Percentiles rank a stretch among this genome's conserved stretches.
Conservation (phyloP, 2,329 filamentous ascomycete species). For the Talaromyces funiculosus region DNA sequence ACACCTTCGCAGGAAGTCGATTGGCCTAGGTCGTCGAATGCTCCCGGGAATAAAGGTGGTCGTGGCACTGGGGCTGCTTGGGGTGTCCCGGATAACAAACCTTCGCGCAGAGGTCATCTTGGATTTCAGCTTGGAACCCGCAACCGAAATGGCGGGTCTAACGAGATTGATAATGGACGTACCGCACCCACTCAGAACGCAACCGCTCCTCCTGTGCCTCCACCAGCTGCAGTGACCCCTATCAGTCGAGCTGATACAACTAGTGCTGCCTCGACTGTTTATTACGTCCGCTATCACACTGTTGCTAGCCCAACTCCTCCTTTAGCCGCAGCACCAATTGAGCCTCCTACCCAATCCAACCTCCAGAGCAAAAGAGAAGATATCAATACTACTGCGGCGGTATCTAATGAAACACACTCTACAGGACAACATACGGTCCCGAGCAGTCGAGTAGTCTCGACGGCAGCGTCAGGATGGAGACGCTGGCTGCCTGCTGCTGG, state of each 20-base stretch:
- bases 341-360: slow-evolving; percentile 18
- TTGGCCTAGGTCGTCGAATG: slow-evolving; percentile 36
- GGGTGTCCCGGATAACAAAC: slow-evolving; percentile 32
- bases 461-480: neutral
- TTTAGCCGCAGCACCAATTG: slow-evolving; percentile 19
- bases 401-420: neutral
- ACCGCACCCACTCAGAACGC: slow-evolving; percentile 12
- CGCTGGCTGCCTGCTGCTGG: slow-evolving; percentile 50
- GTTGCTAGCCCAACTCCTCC: slow-evolving; percentile 45
- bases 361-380: slow-evolving; percentile 20
- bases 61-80: slow-evolving; percentile 34
- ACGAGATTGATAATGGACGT: slow-evolving; percentile 15
- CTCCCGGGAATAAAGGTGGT: slow-evolving; percentile 28
- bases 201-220: slow-evolving; percentile 33
- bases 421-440: neutral
- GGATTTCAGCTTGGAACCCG: slow-evolving; percentile 23
- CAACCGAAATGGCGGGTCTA: slow-evolving; percentile 16
- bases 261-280: slow-evolving; percentile 59
- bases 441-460: neutral
- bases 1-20: slow-evolving; percentile 54
- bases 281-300: slow-evolving; percentile 58
- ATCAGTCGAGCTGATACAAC: slow-evolving; percentile 57
- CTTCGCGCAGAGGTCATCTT: slow-evolving; percentile 31
- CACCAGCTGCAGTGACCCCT: slow-evolving; percentile 49
- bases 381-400: neutral